Evolutionary conservation across 2,329 filamentous ascomycete species (phyloP), one percentile per base, ranked within the genome.

Genomic region (Microdochium paspali): DNA sequence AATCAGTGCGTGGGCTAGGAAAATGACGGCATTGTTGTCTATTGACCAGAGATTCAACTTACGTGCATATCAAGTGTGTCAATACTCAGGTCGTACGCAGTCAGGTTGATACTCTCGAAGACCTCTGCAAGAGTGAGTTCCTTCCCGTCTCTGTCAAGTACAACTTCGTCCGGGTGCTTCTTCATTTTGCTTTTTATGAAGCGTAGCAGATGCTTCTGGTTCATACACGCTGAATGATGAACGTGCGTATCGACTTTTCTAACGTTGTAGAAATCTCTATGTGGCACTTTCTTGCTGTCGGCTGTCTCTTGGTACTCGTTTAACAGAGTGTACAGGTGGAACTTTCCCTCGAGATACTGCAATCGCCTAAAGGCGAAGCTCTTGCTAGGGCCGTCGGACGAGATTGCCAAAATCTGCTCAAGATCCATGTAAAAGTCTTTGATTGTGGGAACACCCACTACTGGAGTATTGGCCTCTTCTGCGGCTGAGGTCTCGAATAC

Each of bases 131-230:
- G 69, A 1, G 93, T 97, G 56, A 98, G 73, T 65, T 95, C 82
- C 65, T 91, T 95, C 50, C 87, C 91, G 64, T 98, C 93, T 61
- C 93, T 80, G 65, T 83, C 94, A 42, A 98, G 77, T 6, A 98
- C 93, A 26, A 93, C 82, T 68, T 98, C 93, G 59, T 97, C 87
- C 0, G 90, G 90, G 18, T 80, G 93, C 67, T 95, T 98, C 77
- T 96, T 97, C 89, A 98, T 96, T 70, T 98, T 98, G 68, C 90
- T 95, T 69, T 98, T 98, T 73, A 98, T 98, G 68, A 98, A 98
- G 47, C 93, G 88, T 51, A 98, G 73, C 49, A 98, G 71, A 76
- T 98, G 93, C 69, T 98, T 98, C 67, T 98, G 93, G 62, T 98
- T 98, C 93, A 98, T 98, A 65, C 93, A 98, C 23, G 93, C 93